Evolutionary conservation across 257 asterid species (phyloP), one percentile per base, ranked within the genome.

Genomic region (Petunia secreta): DNA sequence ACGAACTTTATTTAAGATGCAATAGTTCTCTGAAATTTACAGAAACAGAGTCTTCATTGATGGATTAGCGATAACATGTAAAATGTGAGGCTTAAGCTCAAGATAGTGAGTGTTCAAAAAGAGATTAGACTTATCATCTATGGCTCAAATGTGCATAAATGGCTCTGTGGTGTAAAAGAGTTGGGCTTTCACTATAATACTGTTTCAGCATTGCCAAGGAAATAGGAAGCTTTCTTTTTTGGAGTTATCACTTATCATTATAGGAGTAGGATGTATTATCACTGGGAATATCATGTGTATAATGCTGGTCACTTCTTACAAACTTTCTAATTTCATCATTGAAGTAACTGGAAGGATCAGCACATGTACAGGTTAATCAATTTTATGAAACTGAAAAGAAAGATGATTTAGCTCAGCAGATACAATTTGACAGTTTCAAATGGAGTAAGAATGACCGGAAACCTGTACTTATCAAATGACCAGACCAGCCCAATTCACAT

Each of bases 321-420:
- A 25, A 69, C 58, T 50, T 46, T 5, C 77, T 34, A 5, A 50
- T n/a, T 73, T 73, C 77, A 73, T 50, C 77, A 34, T 44, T 50
- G 40, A 50, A 73, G 6, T 50, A 48, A 34, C 25, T 1, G 77
- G 60, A 71, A 71, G 10, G 13, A 71, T 48, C 44, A 25, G 60
- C 77, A 71, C 44, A 48, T 11, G 60, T 2, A 71, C 41, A 34
- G 46, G 34, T 5, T 73, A 34, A 73, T 14, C 44, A 73, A 11
- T 73, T 50, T 73, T 73, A 34, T 50, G 14, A 5, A 50, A 11
- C 77, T 50, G 44, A 71, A 10, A 69, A 2, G 62, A 50, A 48
- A 48, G 39, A 11, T 57, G 48, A 50, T 73, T 25, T 6, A 50
- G 13, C 46, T 73, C 62, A 34, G 62, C 62, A 50, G 43, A 44